Evolutionary conservation across 805 yeast species (phyloP), one percentile per base, ranked within the genome.

Genomic region (Starmerella cellae): DNA sequence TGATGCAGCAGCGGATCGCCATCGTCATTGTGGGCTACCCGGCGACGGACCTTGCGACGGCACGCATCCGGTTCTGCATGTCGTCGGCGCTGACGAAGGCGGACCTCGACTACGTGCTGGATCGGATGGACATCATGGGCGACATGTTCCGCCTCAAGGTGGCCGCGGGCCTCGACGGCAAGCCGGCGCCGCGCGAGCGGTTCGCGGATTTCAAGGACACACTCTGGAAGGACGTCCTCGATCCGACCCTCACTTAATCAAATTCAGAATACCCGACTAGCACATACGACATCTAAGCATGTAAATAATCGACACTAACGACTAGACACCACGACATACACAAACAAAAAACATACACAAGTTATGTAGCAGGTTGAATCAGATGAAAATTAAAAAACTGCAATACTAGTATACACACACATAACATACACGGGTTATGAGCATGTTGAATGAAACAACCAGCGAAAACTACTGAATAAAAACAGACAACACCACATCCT

Each of bases 1-100:
- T 88, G 70, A 73, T 80, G 53, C 75, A 73, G 50, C 68, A 75
- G 62, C 81, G 81, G 41, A 78, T 91, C 47, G 98, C 98, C 3
- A 87, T 88, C 38, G 99, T 91, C 28, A 79, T 88, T 49, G 97
- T 88, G 35, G 95, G 97, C 29, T 91, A 91, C 60, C 99, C 99
- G 10, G 98, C 98, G 1, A 88, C 97, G 0, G 95, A 95, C 28
- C 70, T 91, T 51, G 77, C 83, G 34, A 75, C 85, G 29, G 81
- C 94, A 4, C 76, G 98, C 64, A 85, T 84, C 22, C 75, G 99
- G 61, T 75, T 91, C 55, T 91, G 99, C 69, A 79, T 91, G 54
- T 80, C 94, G 42, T 68, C 96, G 0, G 81, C 97, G 1, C 70
- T 93, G 55, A 91, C 94, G 26, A 91, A 91, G 64, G 88, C 82